Evolutionary conservation across 2,329 filamentous ascomycete species (phyloP), one percentile per base, ranked within the genome.

Genomic region (Tricladium varicosporioides): DNA sequence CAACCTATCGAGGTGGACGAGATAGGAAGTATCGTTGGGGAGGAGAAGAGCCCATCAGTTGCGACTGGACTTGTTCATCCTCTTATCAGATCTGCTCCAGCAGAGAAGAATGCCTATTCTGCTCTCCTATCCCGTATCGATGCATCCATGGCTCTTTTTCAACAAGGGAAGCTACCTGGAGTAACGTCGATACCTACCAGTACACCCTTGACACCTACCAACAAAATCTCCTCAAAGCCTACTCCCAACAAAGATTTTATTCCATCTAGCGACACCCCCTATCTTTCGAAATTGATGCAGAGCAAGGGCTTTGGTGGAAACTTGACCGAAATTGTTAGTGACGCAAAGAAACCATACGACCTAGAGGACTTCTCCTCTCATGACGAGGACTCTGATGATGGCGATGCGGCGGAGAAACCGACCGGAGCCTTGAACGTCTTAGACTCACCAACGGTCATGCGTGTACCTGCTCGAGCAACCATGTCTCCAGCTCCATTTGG

Each of bases 1-100:
- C 87, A 92, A 64, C 85, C 88, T 11, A 84, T 96, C 57, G 89
- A 96, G 65, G 78, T 83, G 61, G 82, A 88, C 62, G 85, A 88
- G 53, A 72, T 72, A 27, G 78, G 78, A 46, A 73, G 73, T 53
- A 70, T 79, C 57, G 72, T 79, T 54, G 76, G 74, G 32, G 74
- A 77, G 53, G 76, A 76, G 53, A 78, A 71, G 61, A 59, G 46
- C 15, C 61, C 65, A 18, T 53, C 58, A 32, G 46, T 57, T 33
- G 60, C 69, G 33, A 68, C 61, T 52, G 83, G 82, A 31, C 78
- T 82, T 60, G 85, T 86, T 16, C 85, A 88, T 70, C 83, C 84
- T 33, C 73, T 87, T 53, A 82, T 85, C 45, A 78, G 81, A 62
- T 76, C 77, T 53, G 82, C 87, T 47, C 76, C 78, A 31, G 74